Evolutionary conservation across 768 basidiomycete species (phyloP).

Genomic region (Dentipellis sp.): DNA sequence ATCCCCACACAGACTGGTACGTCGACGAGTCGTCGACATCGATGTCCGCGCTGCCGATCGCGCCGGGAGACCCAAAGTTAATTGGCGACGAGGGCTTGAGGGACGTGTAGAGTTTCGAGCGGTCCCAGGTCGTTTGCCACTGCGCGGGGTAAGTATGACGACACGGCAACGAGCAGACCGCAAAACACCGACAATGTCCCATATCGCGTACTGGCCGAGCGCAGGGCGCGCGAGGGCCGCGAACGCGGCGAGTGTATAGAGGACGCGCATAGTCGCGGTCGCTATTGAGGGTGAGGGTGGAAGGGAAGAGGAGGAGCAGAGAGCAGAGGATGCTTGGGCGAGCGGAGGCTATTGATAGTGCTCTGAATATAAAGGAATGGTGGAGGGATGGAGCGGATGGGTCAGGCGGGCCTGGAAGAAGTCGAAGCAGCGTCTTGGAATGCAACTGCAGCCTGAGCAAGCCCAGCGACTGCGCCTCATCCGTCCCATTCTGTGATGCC

Average conservation of each 20-base stretch:
- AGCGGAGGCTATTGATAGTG: neutral
- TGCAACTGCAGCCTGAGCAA: too few species aligned
- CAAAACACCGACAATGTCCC: slow-evolving; percentile 1
- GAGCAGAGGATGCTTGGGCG: neutral
- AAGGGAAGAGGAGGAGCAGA: neutral
- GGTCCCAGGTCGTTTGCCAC: slow-evolving; percentile 17
- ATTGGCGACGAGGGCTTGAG: slow-evolving; percentile 10
- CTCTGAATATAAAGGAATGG: too few species aligned
- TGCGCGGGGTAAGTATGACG: neutral
- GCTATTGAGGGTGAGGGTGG: neutral
- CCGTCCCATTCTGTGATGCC: too few species aligned
- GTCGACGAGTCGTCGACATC: slow-evolving; percentile 11
- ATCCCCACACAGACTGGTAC: slow-evolving; percentile 19
- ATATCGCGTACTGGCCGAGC: slow-evolving; percentile 2
- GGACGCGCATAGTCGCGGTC: neutral
- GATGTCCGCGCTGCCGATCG: slow-evolving; percentile 16
- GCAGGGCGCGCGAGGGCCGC: neutral
- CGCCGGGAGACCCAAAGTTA: slow-evolving; percentile 16
- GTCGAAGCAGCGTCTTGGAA: too few species aligned
- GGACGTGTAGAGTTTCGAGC: slow-evolving; percentile 13
- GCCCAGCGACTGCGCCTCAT: too few species aligned
- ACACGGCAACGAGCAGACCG: neutral
- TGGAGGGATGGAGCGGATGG: too few species aligned
- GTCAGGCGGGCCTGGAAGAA: too few species aligned
- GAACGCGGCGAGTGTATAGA: neutral